These are phyloP conservation scores for Eucalyptus rudis DNA, from an alignment of 345 rosid species.

Conservation along the genomic window DNA sequence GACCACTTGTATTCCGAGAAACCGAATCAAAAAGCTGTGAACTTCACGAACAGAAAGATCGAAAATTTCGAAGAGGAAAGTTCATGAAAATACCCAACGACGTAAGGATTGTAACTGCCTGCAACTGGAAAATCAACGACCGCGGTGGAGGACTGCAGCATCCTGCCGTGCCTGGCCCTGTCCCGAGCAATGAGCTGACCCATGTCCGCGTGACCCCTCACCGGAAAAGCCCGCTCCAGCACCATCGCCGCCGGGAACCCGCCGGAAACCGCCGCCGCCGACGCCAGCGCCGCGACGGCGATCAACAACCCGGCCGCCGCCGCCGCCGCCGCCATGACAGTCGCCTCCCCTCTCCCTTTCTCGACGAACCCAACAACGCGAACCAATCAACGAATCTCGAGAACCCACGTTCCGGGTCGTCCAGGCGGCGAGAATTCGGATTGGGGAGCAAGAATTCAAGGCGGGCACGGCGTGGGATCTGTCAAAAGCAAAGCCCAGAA, in stretches of 20 bases:
- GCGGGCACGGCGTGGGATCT: neutral
- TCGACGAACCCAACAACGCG: neutral
- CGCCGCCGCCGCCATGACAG: neutral
- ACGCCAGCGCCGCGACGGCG: neutral
- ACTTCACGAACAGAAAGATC: neutral
- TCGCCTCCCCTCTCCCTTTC: neutral
- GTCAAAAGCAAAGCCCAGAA: neutral
- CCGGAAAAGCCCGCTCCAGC: slow-evolving; percentile 40
- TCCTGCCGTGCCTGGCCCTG: slow-evolving; percentile 60
- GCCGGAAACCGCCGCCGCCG: slow-evolving; percentile 5
- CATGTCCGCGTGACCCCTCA: slow-evolving; percentile 34
- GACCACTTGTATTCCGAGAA: neutral
- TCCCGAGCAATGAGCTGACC: slow-evolving; percentile 58
- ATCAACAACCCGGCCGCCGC: slow-evolving; percentile 1
- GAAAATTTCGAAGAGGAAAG: neutral
- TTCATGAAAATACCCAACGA: slow-evolving; percentile 53
- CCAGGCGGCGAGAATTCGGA: neutral
- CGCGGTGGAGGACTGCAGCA: slow-evolving; percentile 50
- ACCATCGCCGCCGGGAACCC: slow-evolving; percentile 13
- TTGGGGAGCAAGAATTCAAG: neutral
- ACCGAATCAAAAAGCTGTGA: neutral
- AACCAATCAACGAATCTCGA: neutral
- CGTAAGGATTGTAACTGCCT: slow-evolving; percentile 76
- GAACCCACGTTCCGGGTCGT: neutral
- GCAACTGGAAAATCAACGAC: slow-evolving; percentile 68